These are phyloP conservation scores for Rosa rugosa DNA, from an alignment of 306 rosid genomes.

Conservation along the genomic window DNA sequence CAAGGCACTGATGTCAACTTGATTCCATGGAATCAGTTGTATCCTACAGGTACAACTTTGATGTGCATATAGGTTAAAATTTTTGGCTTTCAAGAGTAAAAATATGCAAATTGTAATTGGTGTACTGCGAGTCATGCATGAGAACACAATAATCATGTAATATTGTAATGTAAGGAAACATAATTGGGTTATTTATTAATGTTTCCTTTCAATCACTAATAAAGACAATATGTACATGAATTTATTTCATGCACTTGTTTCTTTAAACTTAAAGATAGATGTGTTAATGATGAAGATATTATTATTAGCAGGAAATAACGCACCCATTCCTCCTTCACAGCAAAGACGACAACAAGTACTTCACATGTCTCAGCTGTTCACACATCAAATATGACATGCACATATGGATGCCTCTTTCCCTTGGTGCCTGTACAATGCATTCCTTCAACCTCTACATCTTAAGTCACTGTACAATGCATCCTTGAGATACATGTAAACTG, in stretches of 20 bases:
- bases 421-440: not conserved
- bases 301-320: not conserved
- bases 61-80: not conserved
- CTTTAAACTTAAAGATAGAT: not conserved
- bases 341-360: not conserved
- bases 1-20: slow-evolving; percentile 30
- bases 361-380: not conserved
- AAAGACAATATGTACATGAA: too few species aligned
- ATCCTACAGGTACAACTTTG: slow-evolving; percentile 27
- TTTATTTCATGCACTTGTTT: not conserved
- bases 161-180: not conserved
- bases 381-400: not conserved
- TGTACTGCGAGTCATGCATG: not conserved
- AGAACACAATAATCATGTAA: too few species aligned
- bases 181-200: too few species aligned
- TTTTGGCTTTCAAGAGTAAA: not conserved
- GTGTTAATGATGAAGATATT: not conserved
- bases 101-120: not conserved
- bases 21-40: slow-evolving; percentile 40
- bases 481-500: not conserved
- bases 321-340: not conserved
- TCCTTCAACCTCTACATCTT: not conserved
- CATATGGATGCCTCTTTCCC: not conserved
- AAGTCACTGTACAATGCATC: not conserved
- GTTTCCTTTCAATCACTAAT: too few species aligned